Percentiles rank a stretch among this genome's conserved stretches.
Conservation (phyloP, 83 land plant genomes). For the Diphasiastrum complanatum region DNA sequence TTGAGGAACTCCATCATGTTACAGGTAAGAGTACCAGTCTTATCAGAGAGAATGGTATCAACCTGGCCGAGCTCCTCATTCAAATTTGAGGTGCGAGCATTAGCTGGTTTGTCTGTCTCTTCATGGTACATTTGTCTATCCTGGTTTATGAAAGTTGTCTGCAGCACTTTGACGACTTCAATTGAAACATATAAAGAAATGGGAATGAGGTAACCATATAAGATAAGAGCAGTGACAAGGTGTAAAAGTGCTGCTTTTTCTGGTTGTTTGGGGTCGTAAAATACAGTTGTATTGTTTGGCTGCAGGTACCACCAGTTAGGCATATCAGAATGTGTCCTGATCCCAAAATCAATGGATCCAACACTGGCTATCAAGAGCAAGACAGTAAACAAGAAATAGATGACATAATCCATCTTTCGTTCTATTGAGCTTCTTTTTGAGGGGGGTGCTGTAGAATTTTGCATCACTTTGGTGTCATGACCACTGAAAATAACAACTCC, state of each 20-base stretch:
- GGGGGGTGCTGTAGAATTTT: conserved; percentile 30
- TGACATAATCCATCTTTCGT: conserved; percentile 23
- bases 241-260: conserved; percentile 10
- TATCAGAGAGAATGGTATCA: conserved; percentile 33
- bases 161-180: conserved; percentile 33
- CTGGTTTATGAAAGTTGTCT: conserved; percentile 22
- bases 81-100: conserved; percentile 26
- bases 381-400: conserved; percentile 17
- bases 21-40: conserved; percentile 34
- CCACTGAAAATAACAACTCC: conserved; percentile 36
- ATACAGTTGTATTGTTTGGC: conserved; percentile 7
- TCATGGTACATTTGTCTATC: conserved; percentile 30
- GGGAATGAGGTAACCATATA: conserved; percentile 35
- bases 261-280: conserved; percentile 23
- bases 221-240: conserved; percentile 18
- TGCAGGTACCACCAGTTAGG: conserved; percentile 19
- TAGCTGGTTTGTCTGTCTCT: conserved; percentile 19
- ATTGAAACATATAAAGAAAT: conserved; percentile 30
- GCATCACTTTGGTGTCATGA: conserved; percentile 39
- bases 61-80: conserved; percentile 40
- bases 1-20: conserved; percentile 38
- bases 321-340: conserved; percentile 16
- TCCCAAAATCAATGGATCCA: conserved; percentile 12
- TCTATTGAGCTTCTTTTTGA: conserved; percentile 31
- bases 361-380: conserved; percentile 7